Evolutionary conservation across 2,329 filamentous ascomycete species (phyloP), one percentile per base, ranked within the genome.

Genomic region (Colletotrichum lupini): DNA sequence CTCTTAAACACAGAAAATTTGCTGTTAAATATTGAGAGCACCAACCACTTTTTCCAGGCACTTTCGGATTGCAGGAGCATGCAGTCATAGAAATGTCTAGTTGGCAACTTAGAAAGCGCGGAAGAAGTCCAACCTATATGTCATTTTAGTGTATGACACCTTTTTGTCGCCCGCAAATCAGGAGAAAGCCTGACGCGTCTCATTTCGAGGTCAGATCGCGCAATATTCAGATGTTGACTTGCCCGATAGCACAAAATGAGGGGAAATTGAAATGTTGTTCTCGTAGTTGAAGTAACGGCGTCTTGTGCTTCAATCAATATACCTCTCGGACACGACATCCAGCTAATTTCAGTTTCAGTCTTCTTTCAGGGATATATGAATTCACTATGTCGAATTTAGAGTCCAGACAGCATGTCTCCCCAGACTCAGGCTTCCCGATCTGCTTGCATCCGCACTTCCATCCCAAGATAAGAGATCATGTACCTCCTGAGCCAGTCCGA

Each of bases 361-460:
- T 7, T 64, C 28, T 12, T 76, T 63, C 30, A n/a, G 16, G 7
- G 6, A 9, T 11, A n/a, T 35, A 35, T 35, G 11, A 12, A 12
- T 4, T 49, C 19, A 49, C 8, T n/a, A 82, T 83, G 80, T 82
- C 82, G 53, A 77, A 83, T 59, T 82, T 88, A 5, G 84, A 86
- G 78, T 76, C 86, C 5, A 81, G 81, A 55, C 85, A 87, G 46
- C 83, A 87, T 75, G 83, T 88, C 49, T 87, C 85, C 6, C 82
- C 84, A 5, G 86, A 87, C 75, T 88, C 86, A 1, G 85, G 85
- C 1, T 84, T 83, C 42, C 85, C 86, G 0, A 81, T 83, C 28
- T 83, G 81, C 2, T 76, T 87, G 0, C 86, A 88, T 75, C 85
- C 86, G 1, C 77, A 81, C 65, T 87, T 86, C 80, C 86, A 87